Evolutionary conservation across 2,329 filamentous ascomycete genomes (phyloP), one percentile per base, ranked within the genome.

Genomic region (Ceratocystis papillata): DNA sequence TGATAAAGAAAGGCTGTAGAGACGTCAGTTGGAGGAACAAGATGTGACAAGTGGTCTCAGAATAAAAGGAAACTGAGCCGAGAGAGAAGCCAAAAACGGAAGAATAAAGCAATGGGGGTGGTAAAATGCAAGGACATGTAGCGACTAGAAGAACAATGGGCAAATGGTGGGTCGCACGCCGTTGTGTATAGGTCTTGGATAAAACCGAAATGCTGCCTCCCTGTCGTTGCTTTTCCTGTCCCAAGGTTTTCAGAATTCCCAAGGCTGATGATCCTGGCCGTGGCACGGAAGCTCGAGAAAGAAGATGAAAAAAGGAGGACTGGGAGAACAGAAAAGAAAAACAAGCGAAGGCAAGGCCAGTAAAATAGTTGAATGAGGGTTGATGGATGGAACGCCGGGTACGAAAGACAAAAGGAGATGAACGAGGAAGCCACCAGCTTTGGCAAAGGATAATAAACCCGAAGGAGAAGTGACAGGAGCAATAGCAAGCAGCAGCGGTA

Each of bases 231-330:
- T 50, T 20, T 22, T 22, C n/a, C 48, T 10, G 3, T 22, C 48
- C 22, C 37, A 41, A 41, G 37, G 37, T 41, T 41, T 41, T 41
- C 37, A 41, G 37, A 41, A 12, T 41, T 41, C 17, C 12, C 37
- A 62, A 46, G 20, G 17, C 22, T 45, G 33, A 62, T 37, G 44
- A 46, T 45, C 44, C 60, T 62, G 60, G 37, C 20, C 44, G 44
- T 45, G 33, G 37, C 44, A 44, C 60, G 15, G 37, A 45, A 44
- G 44, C 37, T 46, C 22, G 20, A 44, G 60, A 46, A 41, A 44
- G 60, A 45, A 62, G 25, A 25, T 45, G 44, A 46, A 61, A 20
- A 62, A 62, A 22, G 5, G n/a, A 22, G 46, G n/a, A 22, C 12
- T 53, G 1, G 5, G 22, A 33, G 55, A n/a, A 37, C 37, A 8